phyloP scores from a whole-genome alignment of 306 rosid species.

The Glycine tomentella region DNA sequence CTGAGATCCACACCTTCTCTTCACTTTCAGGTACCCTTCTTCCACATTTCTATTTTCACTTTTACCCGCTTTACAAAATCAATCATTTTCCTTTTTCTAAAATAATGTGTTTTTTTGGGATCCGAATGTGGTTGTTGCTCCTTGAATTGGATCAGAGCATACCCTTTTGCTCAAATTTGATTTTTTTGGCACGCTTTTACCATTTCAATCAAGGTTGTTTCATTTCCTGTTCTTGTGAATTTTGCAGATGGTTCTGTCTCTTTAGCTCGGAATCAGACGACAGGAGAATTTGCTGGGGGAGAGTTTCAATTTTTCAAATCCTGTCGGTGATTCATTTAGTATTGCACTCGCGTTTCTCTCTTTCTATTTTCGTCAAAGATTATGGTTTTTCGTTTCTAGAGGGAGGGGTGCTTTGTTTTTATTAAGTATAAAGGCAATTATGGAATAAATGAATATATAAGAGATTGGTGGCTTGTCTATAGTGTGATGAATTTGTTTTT shows the following conservation, averaged over 20 bases:
- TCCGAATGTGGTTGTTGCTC: conserved; percentile 45
- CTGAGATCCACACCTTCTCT: conserved; percentile 58
- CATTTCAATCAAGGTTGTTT: conserved; percentile 19
- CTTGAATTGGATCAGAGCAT: conserved; percentile 54
- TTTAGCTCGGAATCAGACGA: conserved; percentile 44
- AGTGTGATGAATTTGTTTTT: conserved; percentile 50
- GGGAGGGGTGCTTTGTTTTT: conserved; percentile 21
- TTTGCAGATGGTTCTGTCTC: conserved; percentile 60
- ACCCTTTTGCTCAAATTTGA: conserved; percentile 38
- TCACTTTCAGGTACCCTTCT: conserved; percentile 53
- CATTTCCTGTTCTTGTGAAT: conserved; percentile 40
- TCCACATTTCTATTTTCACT: conserved; percentile 6
- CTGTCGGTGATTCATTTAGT: conserved; percentile 42
- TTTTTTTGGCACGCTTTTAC: background rate
- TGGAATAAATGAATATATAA: conserved; percentile 31
- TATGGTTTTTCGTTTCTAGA: conserved; percentile 40
- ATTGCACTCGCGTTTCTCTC: conserved; percentile 34
- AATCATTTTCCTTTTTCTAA: background rate
- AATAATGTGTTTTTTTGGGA: conserved; percentile 37
- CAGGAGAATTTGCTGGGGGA: conserved; percentile 33
- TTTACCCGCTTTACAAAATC: background rate
- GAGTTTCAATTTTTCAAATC: conserved; percentile 38
- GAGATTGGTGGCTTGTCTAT: conserved; percentile 58
- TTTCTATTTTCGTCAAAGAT: conserved; percentile 39
- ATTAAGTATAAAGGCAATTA: conserved; percentile 32